Conservation (phyloP, 2,329 filamentous ascomycete species). For the Ophiostoma tasmaniense region DNA sequence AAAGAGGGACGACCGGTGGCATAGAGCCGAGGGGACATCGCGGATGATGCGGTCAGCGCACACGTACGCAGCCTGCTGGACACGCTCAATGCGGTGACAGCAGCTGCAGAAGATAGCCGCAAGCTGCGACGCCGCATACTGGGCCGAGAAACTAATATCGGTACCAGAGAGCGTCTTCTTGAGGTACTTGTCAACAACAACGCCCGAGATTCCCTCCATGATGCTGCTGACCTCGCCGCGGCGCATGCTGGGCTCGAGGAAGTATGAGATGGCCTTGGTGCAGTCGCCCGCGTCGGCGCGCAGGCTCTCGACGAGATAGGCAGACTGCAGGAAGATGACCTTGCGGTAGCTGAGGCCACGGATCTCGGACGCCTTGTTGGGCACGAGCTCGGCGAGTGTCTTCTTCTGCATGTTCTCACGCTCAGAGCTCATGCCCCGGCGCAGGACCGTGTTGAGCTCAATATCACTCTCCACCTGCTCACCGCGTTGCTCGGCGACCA, state of each 20-base stretch:
- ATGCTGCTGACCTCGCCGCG: slow-evolving; percentile 53
- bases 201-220: slow-evolving; percentile 56
- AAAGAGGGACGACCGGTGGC: slow-evolving; percentile 83
- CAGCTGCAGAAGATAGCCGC: slow-evolving; percentile 78
- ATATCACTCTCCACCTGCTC: slow-evolving; percentile 94
- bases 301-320: slow-evolving; percentile 80
- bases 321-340: slow-evolving; percentile 83
- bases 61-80: slow-evolving; percentile 75
- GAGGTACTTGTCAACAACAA: slow-evolving; percentile 72
- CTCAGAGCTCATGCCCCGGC: slow-evolving; percentile 73
- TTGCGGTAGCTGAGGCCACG: slow-evolving; percentile 79
- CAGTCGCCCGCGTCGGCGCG: slow-evolving; percentile 82
- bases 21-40: slow-evolving; percentile 80
- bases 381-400: slow-evolving; percentile 63
- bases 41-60: slow-evolving; percentile 81
- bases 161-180: slow-evolving; percentile 62
- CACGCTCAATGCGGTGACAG: slow-evolving; percentile 85
- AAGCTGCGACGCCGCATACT: slow-evolving; percentile 82
- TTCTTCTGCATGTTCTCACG: slow-evolving; percentile 75
- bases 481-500: slow-evolving; percentile 80
- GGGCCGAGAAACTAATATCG: slow-evolving; percentile 74
- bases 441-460: slow-evolving; percentile 86
- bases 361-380: slow-evolving; percentile 69
- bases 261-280: slow-evolving; percentile 82
- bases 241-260: slow-evolving; percentile 80